Conservation (phyloP, 2,329 filamentous ascomycete genomes). For the Fusarium albidum region DNA sequence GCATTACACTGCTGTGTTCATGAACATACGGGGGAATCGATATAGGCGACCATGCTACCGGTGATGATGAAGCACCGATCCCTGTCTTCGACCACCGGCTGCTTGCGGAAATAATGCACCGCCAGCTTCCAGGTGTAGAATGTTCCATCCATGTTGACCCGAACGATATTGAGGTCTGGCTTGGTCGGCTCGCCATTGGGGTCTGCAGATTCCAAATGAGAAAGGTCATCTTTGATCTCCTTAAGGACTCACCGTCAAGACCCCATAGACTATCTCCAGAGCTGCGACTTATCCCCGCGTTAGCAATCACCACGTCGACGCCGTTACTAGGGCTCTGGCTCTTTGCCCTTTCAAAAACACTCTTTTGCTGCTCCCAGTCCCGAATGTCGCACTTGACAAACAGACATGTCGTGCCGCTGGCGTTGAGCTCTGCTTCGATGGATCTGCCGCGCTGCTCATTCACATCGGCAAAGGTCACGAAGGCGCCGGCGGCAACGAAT, state of each 20-base stretch:
- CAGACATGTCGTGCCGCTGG: slow-evolving; percentile 25
- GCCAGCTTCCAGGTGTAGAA: slow-evolving; percentile 57
- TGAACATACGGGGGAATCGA: slow-evolving; percentile 50
- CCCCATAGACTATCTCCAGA: slow-evolving; percentile 49
- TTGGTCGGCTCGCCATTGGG: slow-evolving; percentile 40
- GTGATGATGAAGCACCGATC: slow-evolving; percentile 60
- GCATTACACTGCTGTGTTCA: too few species aligned
- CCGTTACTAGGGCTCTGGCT: slow-evolving; percentile 46
- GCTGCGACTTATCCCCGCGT: slow-evolving; percentile 52
- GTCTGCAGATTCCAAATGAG: slow-evolving; percentile 14
- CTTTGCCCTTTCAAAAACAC: slow-evolving; percentile 51
- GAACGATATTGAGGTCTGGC: slow-evolving; percentile 51
- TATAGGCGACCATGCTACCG: slow-evolving; percentile 56
- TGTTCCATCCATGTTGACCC: slow-evolving; percentile 51
- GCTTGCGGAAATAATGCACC: slow-evolving; percentile 54
- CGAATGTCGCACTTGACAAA: slow-evolving; percentile 54
- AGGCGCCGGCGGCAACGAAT: slow-evolving; percentile 49
- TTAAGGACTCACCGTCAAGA: slow-evolving; percentile 47
- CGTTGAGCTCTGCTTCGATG: slow-evolving; percentile 46
- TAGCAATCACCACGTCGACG: slow-evolving; percentile 57
- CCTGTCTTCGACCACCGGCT: slow-evolving; percentile 46
- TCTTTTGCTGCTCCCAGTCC: slow-evolving; percentile 53
- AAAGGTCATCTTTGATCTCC: too few species aligned
- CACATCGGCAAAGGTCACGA: slow-evolving; percentile 52
- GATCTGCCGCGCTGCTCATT: slow-evolving; percentile 43